Evolutionary conservation across 148 eudicot genomes (phyloP).

Genomic region (Silene uniflora): DNA sequence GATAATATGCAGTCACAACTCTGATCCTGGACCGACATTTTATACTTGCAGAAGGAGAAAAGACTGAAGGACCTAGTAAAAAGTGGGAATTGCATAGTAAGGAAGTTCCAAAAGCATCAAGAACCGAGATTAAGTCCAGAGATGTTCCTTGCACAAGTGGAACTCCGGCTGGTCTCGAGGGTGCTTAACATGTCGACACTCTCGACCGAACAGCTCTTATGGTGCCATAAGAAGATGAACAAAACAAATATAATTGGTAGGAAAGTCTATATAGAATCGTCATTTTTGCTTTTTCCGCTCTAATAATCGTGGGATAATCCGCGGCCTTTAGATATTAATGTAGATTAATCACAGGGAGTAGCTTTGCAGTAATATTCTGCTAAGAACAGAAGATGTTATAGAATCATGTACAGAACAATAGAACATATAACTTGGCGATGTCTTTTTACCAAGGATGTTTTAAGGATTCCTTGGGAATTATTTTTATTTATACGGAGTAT

Average conservation of each 20-base stretch:
- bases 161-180: conserved; percentile 61
- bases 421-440: conserved; percentile 13
- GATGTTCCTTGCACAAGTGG: conserved; percentile 53
- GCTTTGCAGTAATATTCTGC: conserved; percentile 9
- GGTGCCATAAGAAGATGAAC: conserved; percentile 73
- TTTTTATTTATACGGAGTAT: conserved; percentile 22
- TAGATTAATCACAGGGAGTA: neutral
- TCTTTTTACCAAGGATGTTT: conserved; percentile 20
- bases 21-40: neutral
- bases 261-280: conserved; percentile 55
- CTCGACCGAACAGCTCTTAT: conserved; percentile 58
- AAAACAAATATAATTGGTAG: conserved; percentile 43
- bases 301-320: conserved; percentile 9
- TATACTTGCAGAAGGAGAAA: conserved; percentile 65
- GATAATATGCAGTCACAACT: neutral
- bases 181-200: conserved; percentile 55
- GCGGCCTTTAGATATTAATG: neutral
- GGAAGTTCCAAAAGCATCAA: conserved; percentile 66
- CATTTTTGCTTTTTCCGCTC: conserved; percentile 74
- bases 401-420: too few species aligned
- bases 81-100: conserved; percentile 76
- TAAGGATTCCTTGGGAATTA: conserved; percentile 17
- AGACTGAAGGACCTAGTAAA: conserved; percentile 61
- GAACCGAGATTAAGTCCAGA: conserved; percentile 32
- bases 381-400: conserved; percentile 12